Evolutionary conservation across 306 rosid genomes (phyloP).

Genomic region (Calophaca sinica): DNA sequence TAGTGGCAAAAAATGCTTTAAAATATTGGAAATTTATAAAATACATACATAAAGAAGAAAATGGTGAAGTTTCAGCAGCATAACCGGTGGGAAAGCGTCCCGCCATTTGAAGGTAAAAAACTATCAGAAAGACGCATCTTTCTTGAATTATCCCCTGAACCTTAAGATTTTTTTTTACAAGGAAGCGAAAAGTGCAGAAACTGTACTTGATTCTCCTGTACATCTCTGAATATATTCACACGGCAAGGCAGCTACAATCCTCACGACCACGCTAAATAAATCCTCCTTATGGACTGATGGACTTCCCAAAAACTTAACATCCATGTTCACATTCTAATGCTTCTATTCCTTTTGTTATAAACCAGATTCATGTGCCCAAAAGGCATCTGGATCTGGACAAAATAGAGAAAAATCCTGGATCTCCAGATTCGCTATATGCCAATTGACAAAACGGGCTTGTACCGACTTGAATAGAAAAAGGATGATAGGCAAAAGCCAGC

Average conservation of each 20-base stretch:
- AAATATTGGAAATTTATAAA: no score
- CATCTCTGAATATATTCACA: constrained; percentile 63
- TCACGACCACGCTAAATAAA: constrained; percentile 39
- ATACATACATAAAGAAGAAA: no score
- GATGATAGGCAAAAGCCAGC: constrained; percentile 92
- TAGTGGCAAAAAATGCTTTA: no score
- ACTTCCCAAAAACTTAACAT: constrained; percentile 32
- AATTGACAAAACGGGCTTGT: constrained; percentile 84
- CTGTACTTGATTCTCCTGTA: constrained; percentile 60
- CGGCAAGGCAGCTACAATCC: constrained; percentile 44
- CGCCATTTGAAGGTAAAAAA: no score
- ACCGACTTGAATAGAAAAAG: constrained; percentile 76
- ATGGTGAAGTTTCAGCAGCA: no score
- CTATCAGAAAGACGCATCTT: background rate
- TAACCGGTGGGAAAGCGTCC: no score
- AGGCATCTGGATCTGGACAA: constrained; percentile 89
- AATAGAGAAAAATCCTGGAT: constrained; percentile 80
- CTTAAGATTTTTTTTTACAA: constrained; percentile 43
- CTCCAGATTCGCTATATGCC: constrained; percentile 96
- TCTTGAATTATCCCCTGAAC: constrained; percentile 31
- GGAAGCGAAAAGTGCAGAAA: constrained; percentile 51
- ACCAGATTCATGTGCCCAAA: constrained; percentile 93
- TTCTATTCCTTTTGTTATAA: constrained; percentile 42
- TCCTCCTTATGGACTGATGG: constrained; percentile 39
- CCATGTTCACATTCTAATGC: constrained; percentile 40